Evolutionary conservation across 2,329 filamentous ascomycete species (phyloP).

Genomic region (Colletotrichum plurivorum): DNA sequence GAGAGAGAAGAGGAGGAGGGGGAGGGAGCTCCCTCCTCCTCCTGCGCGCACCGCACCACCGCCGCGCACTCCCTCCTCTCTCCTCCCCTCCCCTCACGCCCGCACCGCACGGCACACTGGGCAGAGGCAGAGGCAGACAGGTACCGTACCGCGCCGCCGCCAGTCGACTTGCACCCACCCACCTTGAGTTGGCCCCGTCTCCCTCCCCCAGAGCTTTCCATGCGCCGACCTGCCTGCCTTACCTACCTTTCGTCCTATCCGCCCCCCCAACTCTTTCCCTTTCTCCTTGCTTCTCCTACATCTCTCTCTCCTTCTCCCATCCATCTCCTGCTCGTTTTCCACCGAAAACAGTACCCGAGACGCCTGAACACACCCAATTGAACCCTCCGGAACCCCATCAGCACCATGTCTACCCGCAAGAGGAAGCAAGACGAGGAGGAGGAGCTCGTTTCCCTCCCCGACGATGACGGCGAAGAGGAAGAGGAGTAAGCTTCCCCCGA

Average conservation of each 20-base stretch:
- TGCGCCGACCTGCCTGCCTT: constrained; percentile 39
- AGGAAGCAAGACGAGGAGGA: constrained; percentile 68
- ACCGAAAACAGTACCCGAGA: background rate
- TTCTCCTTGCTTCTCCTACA: constrained; percentile 36
- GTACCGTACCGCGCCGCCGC: constrained; percentile 15
- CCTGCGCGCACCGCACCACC: constrained; percentile 25
- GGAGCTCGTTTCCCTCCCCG: constrained; percentile 68
- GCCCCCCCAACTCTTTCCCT: constrained; percentile 37
- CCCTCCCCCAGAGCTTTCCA: constrained; percentile 39
- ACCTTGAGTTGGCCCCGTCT: constrained; percentile 34
- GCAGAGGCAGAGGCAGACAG: too few species aligned
- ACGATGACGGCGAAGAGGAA: constrained; percentile 67
- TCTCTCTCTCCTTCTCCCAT: constrained; percentile 25
- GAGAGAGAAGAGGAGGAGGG: constrained; percentile 11
- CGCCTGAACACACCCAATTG: constrained; percentile 45
- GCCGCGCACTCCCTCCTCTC: constrained; percentile 29
- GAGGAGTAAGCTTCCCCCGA: constrained; percentile 62
- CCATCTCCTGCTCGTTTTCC: constrained; percentile 14
- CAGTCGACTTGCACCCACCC: constrained; percentile 37
- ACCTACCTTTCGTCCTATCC: constrained; percentile 31
- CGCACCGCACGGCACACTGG: constrained; percentile 18
- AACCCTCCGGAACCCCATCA: constrained; percentile 34
- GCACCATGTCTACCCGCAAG: constrained; percentile 65
- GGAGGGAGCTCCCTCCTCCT: constrained; percentile 35
- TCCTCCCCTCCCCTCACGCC: constrained; percentile 27